Percentiles rank a stretch among this genome's conserved stretches.
Evolutionary conservation across 1,284 basidiomycete species (phyloP).

Genomic region (Fistulinella cinereoalba): DNA sequence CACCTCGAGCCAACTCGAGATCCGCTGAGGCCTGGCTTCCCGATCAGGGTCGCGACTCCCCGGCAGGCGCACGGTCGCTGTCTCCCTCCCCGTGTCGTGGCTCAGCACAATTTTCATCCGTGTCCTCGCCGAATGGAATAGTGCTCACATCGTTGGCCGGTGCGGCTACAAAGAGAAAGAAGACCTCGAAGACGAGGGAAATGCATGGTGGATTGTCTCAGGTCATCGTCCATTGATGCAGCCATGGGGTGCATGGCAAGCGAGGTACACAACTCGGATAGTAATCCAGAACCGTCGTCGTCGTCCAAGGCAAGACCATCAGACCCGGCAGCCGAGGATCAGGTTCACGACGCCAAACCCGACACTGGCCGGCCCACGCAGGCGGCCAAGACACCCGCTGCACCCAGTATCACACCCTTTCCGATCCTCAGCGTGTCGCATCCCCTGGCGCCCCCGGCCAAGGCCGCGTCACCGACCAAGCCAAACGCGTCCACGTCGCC

Average conservation of each 20-base stretch:
- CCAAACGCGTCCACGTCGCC: too few relatives aligned
- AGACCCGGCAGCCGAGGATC: not conserved
- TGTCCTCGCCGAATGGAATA: conserved; percentile 10
- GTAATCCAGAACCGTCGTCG: not conserved
- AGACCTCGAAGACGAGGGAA: conserved; percentile 28
- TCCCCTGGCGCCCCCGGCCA: too few relatives aligned
- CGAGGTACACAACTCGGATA: conserved; percentile 5
- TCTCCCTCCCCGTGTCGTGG: conserved; percentile 17
- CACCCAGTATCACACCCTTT: conserved; percentile 15
- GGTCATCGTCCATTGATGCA: conserved; percentile 24
- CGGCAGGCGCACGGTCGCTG: conserved; percentile 11
- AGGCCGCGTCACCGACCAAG: conserved; percentile 4
- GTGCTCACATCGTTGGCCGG: conserved; percentile 26
- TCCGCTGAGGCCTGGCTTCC: conserved; percentile 2
- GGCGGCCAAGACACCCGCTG: not conserved
- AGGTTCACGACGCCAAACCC: conserved; percentile 3
- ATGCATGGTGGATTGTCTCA: conserved; percentile 29
- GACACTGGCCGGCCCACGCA: not conserved
- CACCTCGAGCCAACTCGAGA: conserved; percentile 9
- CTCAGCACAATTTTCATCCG: conserved; percentile 5
- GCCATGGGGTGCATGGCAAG: too few relatives aligned
- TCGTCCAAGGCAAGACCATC: conserved; percentile 4
- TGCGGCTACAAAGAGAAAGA: conserved; percentile 22
- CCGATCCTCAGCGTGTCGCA: conserved; percentile 21
- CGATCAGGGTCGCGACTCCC: conserved; percentile 1